Percentiles rank a stretch among this genome's conserved stretches.
phyloP scores from a whole-genome alignment of 73 alveolate species.

The Paramecium bursaria region DNA sequence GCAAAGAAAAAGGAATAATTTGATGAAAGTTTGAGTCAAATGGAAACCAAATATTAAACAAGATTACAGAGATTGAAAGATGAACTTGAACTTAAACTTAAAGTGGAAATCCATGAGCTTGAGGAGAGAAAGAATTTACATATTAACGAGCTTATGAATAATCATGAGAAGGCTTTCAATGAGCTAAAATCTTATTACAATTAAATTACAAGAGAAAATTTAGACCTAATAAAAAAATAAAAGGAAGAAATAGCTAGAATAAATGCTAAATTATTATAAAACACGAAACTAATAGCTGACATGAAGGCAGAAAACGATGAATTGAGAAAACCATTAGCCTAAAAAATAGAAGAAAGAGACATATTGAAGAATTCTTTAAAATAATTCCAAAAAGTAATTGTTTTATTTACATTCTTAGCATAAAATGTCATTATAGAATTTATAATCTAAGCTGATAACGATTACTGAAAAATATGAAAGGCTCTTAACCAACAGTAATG shows the following conservation, averaged over 20 bases:
- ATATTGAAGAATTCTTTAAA: slow-evolving; percentile 70
- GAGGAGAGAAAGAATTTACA: slow-evolving; percentile 96
- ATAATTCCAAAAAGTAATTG: slow-evolving; percentile 66
- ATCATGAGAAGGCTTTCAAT: slow-evolving; percentile 93
- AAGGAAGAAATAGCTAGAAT: slow-evolving; percentile 83
- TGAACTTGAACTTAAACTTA: slow-evolving; percentile 89
- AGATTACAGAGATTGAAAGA: slow-evolving; percentile 83
- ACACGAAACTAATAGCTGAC: slow-evolving; percentile 75
- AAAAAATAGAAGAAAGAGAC: slow-evolving; percentile 75
- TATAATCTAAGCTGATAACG: slow-evolving; percentile 73
- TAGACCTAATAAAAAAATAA: slow-evolving; percentile 88
- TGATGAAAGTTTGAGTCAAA: slow-evolving; percentile 77
- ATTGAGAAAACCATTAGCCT: slow-evolving; percentile 75
- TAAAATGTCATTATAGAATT: slow-evolving; percentile 79
- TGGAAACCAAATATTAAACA: slow-evolving; percentile 78
- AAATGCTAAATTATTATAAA: slow-evolving; percentile 71
- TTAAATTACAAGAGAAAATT: slow-evolving; percentile 92
- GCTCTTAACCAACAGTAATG: slow-evolving; percentile 76
- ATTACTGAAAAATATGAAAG: slow-evolving; percentile 75
- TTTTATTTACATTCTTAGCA: slow-evolving; percentile 60
- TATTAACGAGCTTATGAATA: slow-evolving; percentile 88
- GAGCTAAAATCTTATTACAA: slow-evolving; percentile 92
- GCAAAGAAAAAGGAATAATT: slow-evolving; percentile 75
- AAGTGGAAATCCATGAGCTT: slow-evolving; percentile 95
- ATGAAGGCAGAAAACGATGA: slow-evolving; percentile 72